Evolutionary conservation across 108 stramenopile species (phyloP).

Genomic region (Aurantiochytrium sp.): DNA sequence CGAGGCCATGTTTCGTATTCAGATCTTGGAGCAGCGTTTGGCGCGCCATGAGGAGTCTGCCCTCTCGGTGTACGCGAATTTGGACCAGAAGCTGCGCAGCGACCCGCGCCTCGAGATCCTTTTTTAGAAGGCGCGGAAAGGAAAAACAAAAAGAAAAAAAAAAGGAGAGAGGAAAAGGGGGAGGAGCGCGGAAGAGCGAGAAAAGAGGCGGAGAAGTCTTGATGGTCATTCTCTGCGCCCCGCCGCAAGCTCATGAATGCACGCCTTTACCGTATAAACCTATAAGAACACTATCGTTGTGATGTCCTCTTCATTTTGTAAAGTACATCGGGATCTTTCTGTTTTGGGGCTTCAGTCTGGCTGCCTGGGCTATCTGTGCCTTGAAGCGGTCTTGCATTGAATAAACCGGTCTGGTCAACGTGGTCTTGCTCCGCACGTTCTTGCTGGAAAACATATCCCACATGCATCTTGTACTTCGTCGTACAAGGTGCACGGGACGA

Average conservation of each 20-base stretch:
- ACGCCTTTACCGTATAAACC: not conserved
- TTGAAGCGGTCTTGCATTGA: no score
- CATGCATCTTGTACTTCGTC: no score
- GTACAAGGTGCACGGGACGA: no score
- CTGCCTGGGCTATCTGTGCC: no score
- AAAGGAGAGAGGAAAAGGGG: not conserved
- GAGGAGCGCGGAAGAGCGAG: not conserved
- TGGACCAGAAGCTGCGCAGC: conserved; percentile 40
- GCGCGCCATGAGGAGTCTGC: conserved; percentile 53
- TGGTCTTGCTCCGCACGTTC: no score
- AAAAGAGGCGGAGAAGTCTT: not conserved
- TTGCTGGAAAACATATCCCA: no score
- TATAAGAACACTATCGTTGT: no score
- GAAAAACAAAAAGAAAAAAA: not conserved
- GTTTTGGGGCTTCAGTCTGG: no score
- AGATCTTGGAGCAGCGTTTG: conserved; percentile 54
- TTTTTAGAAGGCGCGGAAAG: not conserved
- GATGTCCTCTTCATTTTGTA: no score
- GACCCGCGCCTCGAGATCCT: conserved; percentile 38
- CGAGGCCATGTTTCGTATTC: conserved; percentile 59
- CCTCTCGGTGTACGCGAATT: conserved; percentile 43
- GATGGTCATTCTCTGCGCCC: not conserved
- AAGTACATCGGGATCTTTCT: no score
- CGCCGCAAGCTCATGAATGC: not conserved
- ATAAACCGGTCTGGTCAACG: no score